Conservation (phyloP, 805 yeast genomes). For the Barnettozyma siamensis region DNA sequence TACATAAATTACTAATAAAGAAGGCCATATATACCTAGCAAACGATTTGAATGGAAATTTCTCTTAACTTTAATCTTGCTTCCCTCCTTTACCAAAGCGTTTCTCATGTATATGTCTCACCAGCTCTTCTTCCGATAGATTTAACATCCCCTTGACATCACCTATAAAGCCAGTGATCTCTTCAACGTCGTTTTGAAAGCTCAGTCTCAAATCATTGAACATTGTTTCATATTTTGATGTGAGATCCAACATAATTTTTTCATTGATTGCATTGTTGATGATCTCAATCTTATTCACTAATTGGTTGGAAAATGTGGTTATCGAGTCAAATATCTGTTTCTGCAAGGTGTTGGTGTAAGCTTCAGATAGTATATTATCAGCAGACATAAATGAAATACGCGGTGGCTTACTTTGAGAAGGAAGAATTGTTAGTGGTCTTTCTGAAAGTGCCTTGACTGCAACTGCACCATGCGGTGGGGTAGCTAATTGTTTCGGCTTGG, state of each 20-base stretch:
- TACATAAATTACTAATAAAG: not conserved
- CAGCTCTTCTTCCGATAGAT: slow-evolving; percentile 31
- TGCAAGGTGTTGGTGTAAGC: slow-evolving; percentile 33
- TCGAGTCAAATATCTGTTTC: slow-evolving; percentile 31
- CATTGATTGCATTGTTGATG: slow-evolving; percentile 33
- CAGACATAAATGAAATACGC: not conserved
- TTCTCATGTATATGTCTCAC: slow-evolving; percentile 25
- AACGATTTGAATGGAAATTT: no score
- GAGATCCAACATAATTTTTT: slow-evolving; percentile 29
- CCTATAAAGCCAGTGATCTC: slow-evolving; percentile 30
- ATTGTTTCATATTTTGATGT: slow-evolving; percentile 30
- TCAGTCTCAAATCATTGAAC: slow-evolving; percentile 28
- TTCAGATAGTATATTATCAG: slow-evolving; percentile 15
- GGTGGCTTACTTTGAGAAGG: not conserved
- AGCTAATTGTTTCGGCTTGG: no score
- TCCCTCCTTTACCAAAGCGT: slow-evolving; percentile 12
- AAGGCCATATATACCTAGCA: no score
- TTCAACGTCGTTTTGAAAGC: slow-evolving; percentile 32
- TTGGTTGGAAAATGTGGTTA: slow-evolving; percentile 30
- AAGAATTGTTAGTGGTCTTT: not conserved
- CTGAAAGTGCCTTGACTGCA: no score
- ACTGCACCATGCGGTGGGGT: no score
- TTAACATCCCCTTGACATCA: slow-evolving; percentile 31
- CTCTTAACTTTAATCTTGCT: no score
- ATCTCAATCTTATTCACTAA: slow-evolving; percentile 29